Evolutionary conservation across 345 rosid genomes (phyloP), one percentile per base, ranked within the genome.

Genomic region (Salix viminalis): DNA sequence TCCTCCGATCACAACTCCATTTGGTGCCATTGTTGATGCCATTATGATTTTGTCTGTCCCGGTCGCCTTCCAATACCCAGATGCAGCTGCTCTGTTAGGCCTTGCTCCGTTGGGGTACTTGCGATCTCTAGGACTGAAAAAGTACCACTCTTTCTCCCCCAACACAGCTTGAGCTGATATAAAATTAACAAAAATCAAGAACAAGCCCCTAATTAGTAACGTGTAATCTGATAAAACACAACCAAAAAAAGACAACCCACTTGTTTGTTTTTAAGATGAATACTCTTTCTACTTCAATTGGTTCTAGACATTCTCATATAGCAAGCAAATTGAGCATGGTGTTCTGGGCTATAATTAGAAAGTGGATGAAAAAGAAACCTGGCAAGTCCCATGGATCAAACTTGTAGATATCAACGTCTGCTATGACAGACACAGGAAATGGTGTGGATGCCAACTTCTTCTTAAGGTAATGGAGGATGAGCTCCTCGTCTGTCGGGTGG

Each of bases 91-190:
- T 70, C 99, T 90, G 87, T 96, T 96, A 4, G 99, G 99, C 82
- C 99, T 74, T 0, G 93, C 98, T 60, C 99, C 99, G 7, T 96
- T 96, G 0, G 99, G 99, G 83, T 96, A 96, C 90, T 96, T 96
- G 13, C 99, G 81, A 70, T 95, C 99, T 81, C 99, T 84, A 2
- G 99, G 99, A 77, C 94, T 95, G 88, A 95, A 95, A 81, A 95
- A 95, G 77, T 96, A 96, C 99, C 99, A 96, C 71, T 96, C 99
- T 81, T 93, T 96, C 92, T 96, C 99, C 0, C 99, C 96, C 73
- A 89, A 92, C 10, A 87, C 85, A 41, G 99, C 94, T 70, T 75
- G 89, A 48, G 56, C 99, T 96, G 86, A 75, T 75, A 19, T 70
- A 46, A 11, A 48, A 39, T 12, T 41, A 41, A 41, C 44, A 41